Conservation (phyloP, 2,329 filamentous ascomycete genomes). For the Fusarium drepaniforme region DNA sequence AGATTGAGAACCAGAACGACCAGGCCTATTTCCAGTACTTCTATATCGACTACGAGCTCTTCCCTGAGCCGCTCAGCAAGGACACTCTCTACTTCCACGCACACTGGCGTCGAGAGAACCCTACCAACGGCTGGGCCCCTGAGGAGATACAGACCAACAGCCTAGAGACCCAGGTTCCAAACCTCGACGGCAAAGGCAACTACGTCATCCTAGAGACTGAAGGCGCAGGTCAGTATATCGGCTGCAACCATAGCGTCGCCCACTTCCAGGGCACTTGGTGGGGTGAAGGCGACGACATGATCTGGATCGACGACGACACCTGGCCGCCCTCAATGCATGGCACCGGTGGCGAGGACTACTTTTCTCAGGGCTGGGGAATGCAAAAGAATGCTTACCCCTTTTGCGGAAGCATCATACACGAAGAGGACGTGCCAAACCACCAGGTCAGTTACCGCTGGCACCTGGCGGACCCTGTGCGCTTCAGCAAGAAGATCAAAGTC, state of each 20-base stretch:
- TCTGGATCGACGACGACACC: conserved; percentile 51
- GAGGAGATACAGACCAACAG: conserved; percentile 48
- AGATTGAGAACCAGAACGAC: conserved; percentile 51
- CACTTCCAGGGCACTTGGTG: conserved; percentile 52
- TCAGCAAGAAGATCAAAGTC: conserved; percentile 46
- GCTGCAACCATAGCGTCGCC: conserved; percentile 49
- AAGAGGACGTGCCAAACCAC: conserved; percentile 48
- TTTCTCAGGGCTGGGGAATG: conserved; percentile 51
- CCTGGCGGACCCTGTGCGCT: conserved; percentile 48
- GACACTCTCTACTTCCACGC: conserved; percentile 51
- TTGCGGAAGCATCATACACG: conserved; percentile 49
- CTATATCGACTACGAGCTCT: conserved; percentile 51
- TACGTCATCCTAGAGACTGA: conserved; percentile 48
- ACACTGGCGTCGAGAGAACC: conserved; percentile 49
- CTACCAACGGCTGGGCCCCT: conserved; percentile 50
- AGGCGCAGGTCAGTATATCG: conserved; percentile 47
- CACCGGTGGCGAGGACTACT: conserved; percentile 50
- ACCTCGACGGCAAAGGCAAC: conserved; percentile 45
- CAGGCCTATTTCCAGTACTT: conserved; percentile 51
- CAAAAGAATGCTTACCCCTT: conserved; percentile 51
- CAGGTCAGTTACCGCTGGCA: conserved; percentile 51
- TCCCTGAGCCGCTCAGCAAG: conserved; percentile 38
- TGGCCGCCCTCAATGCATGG: conserved; percentile 51
- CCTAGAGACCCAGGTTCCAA: conserved; percentile 48
- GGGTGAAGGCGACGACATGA: conserved; percentile 52